phyloP scores from a whole-genome alignment of 2,329 filamentous ascomycete species.

The Fusarium tupiense region DNA sequence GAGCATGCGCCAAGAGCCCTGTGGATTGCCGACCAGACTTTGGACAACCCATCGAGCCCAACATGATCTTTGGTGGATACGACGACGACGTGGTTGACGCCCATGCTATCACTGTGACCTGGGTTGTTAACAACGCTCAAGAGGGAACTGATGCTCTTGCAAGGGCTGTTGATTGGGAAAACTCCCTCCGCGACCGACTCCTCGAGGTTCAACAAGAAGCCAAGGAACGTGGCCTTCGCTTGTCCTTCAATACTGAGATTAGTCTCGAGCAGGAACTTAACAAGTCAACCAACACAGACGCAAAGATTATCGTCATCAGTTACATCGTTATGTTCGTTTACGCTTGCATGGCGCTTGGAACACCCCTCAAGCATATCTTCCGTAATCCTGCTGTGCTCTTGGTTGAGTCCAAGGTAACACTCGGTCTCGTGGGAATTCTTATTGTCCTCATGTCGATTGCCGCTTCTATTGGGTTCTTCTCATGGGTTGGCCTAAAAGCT shows the following conservation, averaged over 20 bases:
- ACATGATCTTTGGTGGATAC: slow-evolving; percentile 87
- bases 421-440: slow-evolving; percentile 92
- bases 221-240: slow-evolving; percentile 75
- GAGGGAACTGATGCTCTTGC: slow-evolving; percentile 77
- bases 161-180: slow-evolving; percentile 89
- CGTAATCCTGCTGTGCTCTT: slow-evolving; percentile 84
- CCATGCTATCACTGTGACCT: slow-evolving; percentile 85
- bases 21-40: slow-evolving; percentile 89
- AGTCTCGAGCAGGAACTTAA: slow-evolving; percentile 96
- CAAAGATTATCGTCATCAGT: slow-evolving; percentile 94
- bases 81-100: slow-evolving; percentile 75
- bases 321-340: slow-evolving; percentile 99
- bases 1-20: slow-evolving; percentile 79
- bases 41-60: slow-evolving; percentile 85
- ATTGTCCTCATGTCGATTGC: slow-evolving; percentile 98
- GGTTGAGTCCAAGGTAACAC: slow-evolving; percentile 95
- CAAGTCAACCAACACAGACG: slow-evolving; percentile 98
- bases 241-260: slow-evolving; percentile 96
- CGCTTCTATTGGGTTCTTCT: slow-evolving; percentile 94
- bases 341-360: slow-evolving; percentile 90
- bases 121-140: slow-evolving; percentile 89
- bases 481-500: slow-evolving; percentile 89
- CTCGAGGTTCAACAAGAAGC: slow-evolving; percentile 86
- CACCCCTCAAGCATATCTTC: slow-evolving; percentile 80
- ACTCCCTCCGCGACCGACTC: slow-evolving; percentile 77